These are phyloP conservation scores for Boechera divaricarpa DNA, from an alignment of 345 rosid genomes.

Conservation along the genomic window DNA sequence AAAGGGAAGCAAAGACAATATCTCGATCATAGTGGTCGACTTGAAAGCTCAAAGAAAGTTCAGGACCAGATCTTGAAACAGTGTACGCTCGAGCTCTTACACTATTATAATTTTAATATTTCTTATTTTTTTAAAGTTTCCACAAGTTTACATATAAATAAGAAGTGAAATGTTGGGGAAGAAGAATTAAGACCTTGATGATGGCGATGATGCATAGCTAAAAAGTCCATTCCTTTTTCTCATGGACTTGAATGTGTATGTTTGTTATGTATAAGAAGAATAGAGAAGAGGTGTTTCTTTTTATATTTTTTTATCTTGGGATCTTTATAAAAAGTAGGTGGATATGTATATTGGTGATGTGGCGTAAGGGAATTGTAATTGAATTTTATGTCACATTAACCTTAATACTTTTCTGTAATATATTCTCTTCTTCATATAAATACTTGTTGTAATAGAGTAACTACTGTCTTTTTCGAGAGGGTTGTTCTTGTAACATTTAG, in stretches of 20 bases:
- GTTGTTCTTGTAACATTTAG: neutral
- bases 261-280: conserved; percentile 56
- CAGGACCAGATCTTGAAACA: conserved; percentile 63
- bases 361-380: conserved; percentile 32
- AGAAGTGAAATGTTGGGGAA: conserved; percentile 36
- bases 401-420: conserved; percentile 2
- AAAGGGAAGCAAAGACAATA: conserved; percentile 87
- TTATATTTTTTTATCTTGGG: neutral
- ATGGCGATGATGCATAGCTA: conserved; percentile 56
- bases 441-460: neutral
- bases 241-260: conserved; percentile 60
- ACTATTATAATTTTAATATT: conserved; percentile 33
- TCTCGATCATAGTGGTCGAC: conserved; percentile 87
- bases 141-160: conserved; percentile 45
- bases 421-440: neutral
- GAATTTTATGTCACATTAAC: conserved; percentile 24
- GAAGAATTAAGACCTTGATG: conserved; percentile 41
- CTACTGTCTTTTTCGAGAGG: neutral
- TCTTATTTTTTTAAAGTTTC: conserved; percentile 30
- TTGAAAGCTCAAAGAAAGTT: conserved; percentile 86
- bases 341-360: conserved; percentile 34
- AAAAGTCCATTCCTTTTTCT: conserved; percentile 73
- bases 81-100: conserved; percentile 31
- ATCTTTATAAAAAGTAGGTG: conserved; percentile 30
- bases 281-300: conserved; percentile 29